Evolutionary conservation across 306 rosid genomes (phyloP).

Genomic region (Geum urbanum): DNA sequence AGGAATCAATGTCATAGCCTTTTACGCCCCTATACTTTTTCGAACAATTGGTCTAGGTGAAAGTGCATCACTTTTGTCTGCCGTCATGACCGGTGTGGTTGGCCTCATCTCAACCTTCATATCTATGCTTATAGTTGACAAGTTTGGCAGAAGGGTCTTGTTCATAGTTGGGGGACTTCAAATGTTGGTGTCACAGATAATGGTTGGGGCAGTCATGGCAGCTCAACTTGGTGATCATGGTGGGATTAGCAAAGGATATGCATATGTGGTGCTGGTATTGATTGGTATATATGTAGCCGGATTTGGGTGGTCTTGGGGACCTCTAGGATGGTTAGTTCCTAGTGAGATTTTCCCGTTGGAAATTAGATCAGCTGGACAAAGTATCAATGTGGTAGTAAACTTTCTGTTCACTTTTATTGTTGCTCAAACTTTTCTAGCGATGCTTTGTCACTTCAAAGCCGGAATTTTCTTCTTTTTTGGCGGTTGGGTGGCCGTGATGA

Average conservation of each 20-base stretch:
- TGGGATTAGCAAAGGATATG: constrained; percentile 39
- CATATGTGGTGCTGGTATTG: constrained; percentile 40
- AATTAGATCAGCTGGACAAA: constrained; percentile 61
- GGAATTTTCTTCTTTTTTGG: constrained; percentile 70
- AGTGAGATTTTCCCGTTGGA: constrained; percentile 61
- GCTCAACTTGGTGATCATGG: constrained; percentile 54
- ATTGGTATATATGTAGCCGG: constrained; percentile 57
- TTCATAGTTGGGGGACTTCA: constrained; percentile 56
- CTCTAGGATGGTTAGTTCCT: constrained; percentile 60
- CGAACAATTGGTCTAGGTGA: constrained; percentile 56
- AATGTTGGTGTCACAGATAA: constrained; percentile 47
- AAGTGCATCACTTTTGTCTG: constrained; percentile 48
- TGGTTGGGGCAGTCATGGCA: constrained; percentile 49
- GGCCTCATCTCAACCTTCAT: constrained; percentile 48
- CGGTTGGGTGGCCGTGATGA: constrained; percentile 57
- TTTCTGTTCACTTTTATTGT: constrained; percentile 56
- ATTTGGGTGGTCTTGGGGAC: constrained; percentile 74
- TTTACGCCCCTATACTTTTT: constrained; percentile 52
- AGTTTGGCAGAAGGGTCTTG: constrained; percentile 49
- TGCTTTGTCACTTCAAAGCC: constrained; percentile 56
- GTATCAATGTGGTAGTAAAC: constrained; percentile 44
- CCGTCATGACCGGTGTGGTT: constrained; percentile 39
- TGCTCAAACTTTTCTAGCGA: constrained; percentile 53
- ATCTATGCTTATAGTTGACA: constrained; percentile 67
- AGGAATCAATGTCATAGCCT: constrained; percentile 61